Base-by-base conservation (phyloP, 495 filamentous ascomycete genomes). In the Daldinia grandis region DNA sequence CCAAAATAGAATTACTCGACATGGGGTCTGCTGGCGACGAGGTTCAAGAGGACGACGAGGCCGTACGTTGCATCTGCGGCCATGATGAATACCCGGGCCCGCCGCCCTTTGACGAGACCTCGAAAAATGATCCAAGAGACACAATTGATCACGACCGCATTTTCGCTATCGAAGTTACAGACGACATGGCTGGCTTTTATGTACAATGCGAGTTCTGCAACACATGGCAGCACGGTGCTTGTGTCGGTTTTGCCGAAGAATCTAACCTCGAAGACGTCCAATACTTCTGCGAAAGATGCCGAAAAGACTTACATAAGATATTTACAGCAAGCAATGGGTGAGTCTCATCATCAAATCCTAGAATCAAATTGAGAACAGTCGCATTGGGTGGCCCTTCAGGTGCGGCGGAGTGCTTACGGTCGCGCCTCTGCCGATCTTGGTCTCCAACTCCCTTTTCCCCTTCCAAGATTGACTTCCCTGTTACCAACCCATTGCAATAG, bases 211-310 rank as follows among this genome's bases (percentile, higher is more conserved):
- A 99, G 79, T 83, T 88, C 54, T 99, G 95, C 81, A 96, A 97
- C 78, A 95, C 98, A 60, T 99, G 95, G 95, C 95, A 99, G 76
- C 95, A 99, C 74, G 96, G 95, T 76, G 94, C 93, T 62, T 99
- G 95, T 80, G 96, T 99, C 56, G 95, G 95, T 38, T 97, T 99
- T 71, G 93, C 97, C 68, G 93, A 95, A 78, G 90, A 91, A 59
- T 89, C 89, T 77, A 95, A 91, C 76, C 96, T 94, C 33, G 95
- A 98, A 50, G 73, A 76, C 31, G 53, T 77, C 24, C 93, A 98
- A 81, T 99, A 99, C 83, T 98, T 93, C 77, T 99, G 95, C 80
- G 95, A 99, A 82, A 85, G 91, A 79, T 99, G 95, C 78, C 89
- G 91, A 69, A 91, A 92, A 77, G 94, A 97, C 75, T 85, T 97